Evolutionary conservation across 2,329 filamentous ascomycete species (phyloP).

Genomic region (Tolypocladium paradoxum): DNA sequence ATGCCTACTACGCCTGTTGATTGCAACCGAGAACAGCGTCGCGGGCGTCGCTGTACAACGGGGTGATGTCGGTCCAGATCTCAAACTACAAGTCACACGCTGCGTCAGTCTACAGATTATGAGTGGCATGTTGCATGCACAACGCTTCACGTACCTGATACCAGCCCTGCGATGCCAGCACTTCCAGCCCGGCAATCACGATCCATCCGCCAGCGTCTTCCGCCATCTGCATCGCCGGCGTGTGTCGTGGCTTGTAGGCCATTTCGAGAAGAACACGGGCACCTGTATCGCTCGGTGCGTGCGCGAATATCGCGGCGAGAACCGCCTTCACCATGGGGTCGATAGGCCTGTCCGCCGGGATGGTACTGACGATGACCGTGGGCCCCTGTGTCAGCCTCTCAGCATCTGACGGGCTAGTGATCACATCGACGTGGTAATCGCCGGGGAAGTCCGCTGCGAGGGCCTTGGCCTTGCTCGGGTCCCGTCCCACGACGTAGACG

Average conservation of each 20-base stretch:
- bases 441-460: constrained; percentile 64
- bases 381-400: constrained; percentile 36
- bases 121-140: neutral
- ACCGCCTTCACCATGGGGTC: constrained; percentile 59
- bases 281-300: constrained; percentile 19
- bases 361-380: constrained; percentile 73
- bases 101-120: constrained; percentile 8
- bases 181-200: constrained; percentile 79
- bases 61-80: constrained; percentile 73
- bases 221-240: constrained; percentile 76
- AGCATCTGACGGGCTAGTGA: constrained; percentile 40
- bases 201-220: constrained; percentile 62
- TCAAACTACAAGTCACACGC: constrained; percentile 45
- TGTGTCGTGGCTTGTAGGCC: constrained; percentile 86
- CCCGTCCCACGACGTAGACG: constrained; percentile 79
- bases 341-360: constrained; percentile 79
- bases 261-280: constrained; percentile 72
- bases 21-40: constrained; percentile 38
- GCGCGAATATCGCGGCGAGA: constrained; percentile 41
- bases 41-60: constrained; percentile 60
- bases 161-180: constrained; percentile 78
- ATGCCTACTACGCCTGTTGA: neutral
- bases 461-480: constrained; percentile 52
- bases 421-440: constrained; percentile 58
- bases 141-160: constrained; percentile 55